These are phyloP conservation scores for Auricularia heimuer DNA, from an alignment of 768 basidiomycete genomes.

Conservation along the genomic window DNA sequence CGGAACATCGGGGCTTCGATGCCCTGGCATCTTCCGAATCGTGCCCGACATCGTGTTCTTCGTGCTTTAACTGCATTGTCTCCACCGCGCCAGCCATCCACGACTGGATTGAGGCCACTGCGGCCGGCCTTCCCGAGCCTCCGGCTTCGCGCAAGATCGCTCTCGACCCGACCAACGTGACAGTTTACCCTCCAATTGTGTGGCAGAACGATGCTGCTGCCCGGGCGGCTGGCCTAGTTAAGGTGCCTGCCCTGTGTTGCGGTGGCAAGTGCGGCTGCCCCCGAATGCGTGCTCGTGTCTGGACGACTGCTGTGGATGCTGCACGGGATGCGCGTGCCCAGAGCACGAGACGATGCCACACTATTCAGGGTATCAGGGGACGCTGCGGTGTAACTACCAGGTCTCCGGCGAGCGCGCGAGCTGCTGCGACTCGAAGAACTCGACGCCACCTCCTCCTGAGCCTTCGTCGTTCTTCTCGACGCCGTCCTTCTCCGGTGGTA, in stretches of 20 bases:
- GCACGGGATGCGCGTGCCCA: conserved; percentile 11
- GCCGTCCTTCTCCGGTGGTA: neutral
- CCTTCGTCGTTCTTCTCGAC: neutral
- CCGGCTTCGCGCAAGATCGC: conserved; percentile 36
- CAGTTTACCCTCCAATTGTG: conserved; percentile 27
- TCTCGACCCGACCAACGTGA: conserved; percentile 45
- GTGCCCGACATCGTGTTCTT: conserved; percentile 9
- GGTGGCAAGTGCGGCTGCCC: conserved; percentile 50
- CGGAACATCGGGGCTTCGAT: conserved; percentile 51
- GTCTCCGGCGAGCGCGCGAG: neutral
- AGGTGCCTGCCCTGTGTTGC: conserved; percentile 59
- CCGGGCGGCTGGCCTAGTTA: conserved; percentile 39
- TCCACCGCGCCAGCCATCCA: conserved; percentile 19
- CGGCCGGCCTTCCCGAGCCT: conserved; percentile 44
- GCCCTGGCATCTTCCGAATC: conserved; percentile 31
- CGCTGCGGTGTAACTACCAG: neutral
- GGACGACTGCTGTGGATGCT: conserved; percentile 46
- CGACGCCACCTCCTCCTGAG: neutral
- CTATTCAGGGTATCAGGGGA: neutral
- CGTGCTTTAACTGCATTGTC: conserved; percentile 9
- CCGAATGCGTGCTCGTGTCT: conserved; percentile 45
- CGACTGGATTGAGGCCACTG: conserved; percentile 55
- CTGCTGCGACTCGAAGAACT: neutral
- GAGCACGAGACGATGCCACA: neutral
- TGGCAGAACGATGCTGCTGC: conserved; percentile 17